phyloP scores from a whole-genome alignment of 1,284 basidiomycete genomes.

The Cutaneotrichosporon sp. region DNA sequence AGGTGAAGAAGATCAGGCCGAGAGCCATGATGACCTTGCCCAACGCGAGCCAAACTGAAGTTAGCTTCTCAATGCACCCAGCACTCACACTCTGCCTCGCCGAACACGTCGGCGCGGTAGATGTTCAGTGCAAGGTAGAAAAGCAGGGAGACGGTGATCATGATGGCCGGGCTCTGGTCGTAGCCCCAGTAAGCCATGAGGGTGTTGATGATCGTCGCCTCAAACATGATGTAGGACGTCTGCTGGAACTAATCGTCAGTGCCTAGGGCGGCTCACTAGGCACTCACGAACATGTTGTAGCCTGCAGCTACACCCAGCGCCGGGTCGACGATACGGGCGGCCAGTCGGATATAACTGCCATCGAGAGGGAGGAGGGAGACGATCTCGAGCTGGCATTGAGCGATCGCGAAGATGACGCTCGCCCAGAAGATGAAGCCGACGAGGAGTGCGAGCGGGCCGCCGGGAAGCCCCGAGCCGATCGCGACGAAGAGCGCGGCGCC shows the following conservation, averaged over 20 bases:
- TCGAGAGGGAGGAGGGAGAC: constrained; percentile 29
- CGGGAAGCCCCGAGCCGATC: constrained; percentile 31
- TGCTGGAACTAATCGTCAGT: no score
- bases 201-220: constrained; percentile 1
- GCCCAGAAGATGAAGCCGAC: constrained; percentile 30
- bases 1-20: constrained; percentile 41
- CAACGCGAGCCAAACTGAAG: constrained; percentile 40
- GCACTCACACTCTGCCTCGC: constrained; percentile 40
- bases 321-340: constrained; percentile 29
- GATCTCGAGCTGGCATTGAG: constrained; percentile 35
- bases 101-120: constrained; percentile 31
- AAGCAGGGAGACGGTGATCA: constrained; percentile 31
- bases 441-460: constrained; percentile 32
- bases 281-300: constrained; percentile 26
- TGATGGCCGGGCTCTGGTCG: no score
- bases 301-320: constrained; percentile 28
- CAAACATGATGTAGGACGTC: no score
- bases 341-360: constrained; percentile 30
- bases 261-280: no score
- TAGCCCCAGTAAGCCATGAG: constrained; percentile 37
- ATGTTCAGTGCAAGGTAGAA: constrained; percentile 31
- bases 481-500: constrained; percentile 32
- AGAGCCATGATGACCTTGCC: constrained; percentile 41
- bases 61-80: no score
- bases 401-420: constrained; percentile 25